These are phyloP conservation scores for Fomitiporia mediterranea DNA, from an alignment of 1,284 basidiomycete species.

Conservation along the genomic window DNA sequence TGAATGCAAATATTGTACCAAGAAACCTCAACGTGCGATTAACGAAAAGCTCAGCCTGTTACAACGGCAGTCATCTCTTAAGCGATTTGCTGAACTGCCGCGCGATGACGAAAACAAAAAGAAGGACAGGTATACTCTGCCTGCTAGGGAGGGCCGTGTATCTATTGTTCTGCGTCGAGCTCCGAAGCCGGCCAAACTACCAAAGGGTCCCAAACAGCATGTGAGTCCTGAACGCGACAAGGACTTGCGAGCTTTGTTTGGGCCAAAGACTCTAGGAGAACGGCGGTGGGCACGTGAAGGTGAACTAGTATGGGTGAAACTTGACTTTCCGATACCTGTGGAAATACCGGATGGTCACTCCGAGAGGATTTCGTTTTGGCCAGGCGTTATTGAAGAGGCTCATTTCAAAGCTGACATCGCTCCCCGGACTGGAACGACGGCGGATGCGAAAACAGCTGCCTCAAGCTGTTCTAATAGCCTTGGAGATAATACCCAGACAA, in stretches of 20 bases:
- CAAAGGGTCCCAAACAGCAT: conserved; percentile 41
- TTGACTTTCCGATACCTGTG: conserved; percentile 47
- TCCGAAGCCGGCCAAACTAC: conserved; percentile 39
- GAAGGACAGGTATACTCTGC: background rate
- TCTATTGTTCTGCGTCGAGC: conserved; percentile 57
- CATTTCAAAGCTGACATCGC: conserved; percentile 39
- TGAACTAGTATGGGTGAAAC: conserved; percentile 70
- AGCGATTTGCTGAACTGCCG: conserved; percentile 1
- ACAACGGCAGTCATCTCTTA: no score
- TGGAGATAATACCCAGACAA: conserved; percentile 22
- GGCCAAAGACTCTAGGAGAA: conserved; percentile 30
- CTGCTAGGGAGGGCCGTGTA: conserved; percentile 4
- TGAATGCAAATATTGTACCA: conserved; percentile 75
- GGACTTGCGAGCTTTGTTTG: conserved; percentile 52
- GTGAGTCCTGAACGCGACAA: conserved; percentile 54
- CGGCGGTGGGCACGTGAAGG: conserved; percentile 59
- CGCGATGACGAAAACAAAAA: no score
- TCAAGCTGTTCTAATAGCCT: no score
- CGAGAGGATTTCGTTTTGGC: conserved; percentile 62
- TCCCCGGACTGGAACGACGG: background rate
- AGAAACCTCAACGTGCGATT: conserved; percentile 62
- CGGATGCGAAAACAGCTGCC: conserved; percentile 2
- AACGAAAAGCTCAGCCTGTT: conserved; percentile 51
- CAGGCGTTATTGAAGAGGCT: conserved; percentile 58
- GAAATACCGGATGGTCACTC: conserved; percentile 31